Conservation (phyloP, 2,329 filamentous ascomycete genomes). For the Phaeophleospora eucalypticola region DNA sequence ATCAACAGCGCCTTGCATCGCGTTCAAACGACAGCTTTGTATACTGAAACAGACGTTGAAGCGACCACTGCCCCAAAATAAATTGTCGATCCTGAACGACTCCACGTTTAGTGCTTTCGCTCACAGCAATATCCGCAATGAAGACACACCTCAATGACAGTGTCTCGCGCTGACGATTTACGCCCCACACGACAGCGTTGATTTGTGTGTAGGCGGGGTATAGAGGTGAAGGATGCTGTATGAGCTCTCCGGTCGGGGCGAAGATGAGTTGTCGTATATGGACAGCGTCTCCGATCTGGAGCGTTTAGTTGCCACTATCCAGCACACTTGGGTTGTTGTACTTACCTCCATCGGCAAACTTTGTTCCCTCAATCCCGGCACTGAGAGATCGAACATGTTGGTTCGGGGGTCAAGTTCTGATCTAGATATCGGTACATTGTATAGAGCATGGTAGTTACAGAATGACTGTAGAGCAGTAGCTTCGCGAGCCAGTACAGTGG, state of each 20-base stretch:
- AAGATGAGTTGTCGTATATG: slow-evolving; percentile 22
- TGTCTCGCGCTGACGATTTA: slow-evolving; percentile 21
- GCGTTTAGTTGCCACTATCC: not conserved
- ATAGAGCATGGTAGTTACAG: slow-evolving; percentile 22
- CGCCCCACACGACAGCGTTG: slow-evolving; percentile 22
- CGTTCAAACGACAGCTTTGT: slow-evolving; percentile 5
- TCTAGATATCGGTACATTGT: slow-evolving; percentile 9
- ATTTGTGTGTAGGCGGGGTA: slow-evolving; percentile 12
- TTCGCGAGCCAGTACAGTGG: slow-evolving; percentile 15
- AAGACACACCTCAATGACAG: slow-evolving; percentile 4
- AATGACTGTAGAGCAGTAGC: slow-evolving; percentile 14
- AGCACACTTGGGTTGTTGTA: not conserved
- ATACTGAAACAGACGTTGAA: not conserved
- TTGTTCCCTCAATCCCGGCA: slow-evolving; percentile 24
- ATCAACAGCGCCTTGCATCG: slow-evolving; percentile 23
- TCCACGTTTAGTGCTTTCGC: no score
- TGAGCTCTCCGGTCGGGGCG: slow-evolving; percentile 8
- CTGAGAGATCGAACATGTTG: slow-evolving; percentile 14
- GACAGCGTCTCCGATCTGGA: slow-evolving; percentile 19
- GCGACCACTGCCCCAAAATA: not conserved
- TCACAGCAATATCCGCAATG: no score
- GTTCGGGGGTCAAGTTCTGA: slow-evolving; percentile 5
- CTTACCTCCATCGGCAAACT: slow-evolving; percentile 21
- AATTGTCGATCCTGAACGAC: slow-evolving; percentile 19
- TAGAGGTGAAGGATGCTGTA: not conserved